Evolutionary conservation across 2,329 filamentous ascomycete species (phyloP).

Genomic region (Neodidymelliopsis sp.): DNA sequence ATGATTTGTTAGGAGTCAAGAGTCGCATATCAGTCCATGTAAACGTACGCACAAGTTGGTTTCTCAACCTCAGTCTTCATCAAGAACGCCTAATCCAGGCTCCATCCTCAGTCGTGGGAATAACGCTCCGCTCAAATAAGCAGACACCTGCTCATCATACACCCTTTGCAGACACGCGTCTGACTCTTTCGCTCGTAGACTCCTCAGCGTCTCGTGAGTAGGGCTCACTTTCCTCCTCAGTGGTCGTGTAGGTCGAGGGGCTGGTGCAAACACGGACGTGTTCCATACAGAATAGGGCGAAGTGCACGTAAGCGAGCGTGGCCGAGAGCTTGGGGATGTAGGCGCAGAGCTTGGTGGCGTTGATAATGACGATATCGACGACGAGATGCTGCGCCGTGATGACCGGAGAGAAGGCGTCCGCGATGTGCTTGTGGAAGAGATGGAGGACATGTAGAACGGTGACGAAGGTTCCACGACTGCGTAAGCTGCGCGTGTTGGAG

Average conservation of each 20-base stretch:
- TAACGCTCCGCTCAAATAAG: slow-evolving; percentile 40
- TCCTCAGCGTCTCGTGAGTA: slow-evolving; percentile 37
- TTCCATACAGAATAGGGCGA: slow-evolving; percentile 13
- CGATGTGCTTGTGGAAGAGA: slow-evolving; percentile 1
- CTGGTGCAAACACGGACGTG: slow-evolving; percentile 16
- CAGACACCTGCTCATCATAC: slow-evolving; percentile 40
- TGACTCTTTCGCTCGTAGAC: slow-evolving; percentile 43
- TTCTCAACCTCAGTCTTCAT: background rate
- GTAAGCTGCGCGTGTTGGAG: slow-evolving; percentile 28
- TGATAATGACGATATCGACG: slow-evolving; percentile 7
- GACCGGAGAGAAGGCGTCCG: slow-evolving; percentile 10
- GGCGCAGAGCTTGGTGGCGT: slow-evolving; percentile 11
- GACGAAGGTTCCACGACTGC: slow-evolving; percentile 31
- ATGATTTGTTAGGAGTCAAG: background rate
- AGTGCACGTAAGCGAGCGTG: slow-evolving; percentile 11
- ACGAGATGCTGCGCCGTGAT: slow-evolving; percentile 10
- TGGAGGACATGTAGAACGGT: slow-evolving; percentile 22
- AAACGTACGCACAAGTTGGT: background rate
- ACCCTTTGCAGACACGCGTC: slow-evolving; percentile 43
- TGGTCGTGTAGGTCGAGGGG: slow-evolving; percentile 17
- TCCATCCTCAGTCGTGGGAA: slow-evolving; percentile 12
- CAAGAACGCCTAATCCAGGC: background rate
- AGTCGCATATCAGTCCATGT: too few relatives aligned
- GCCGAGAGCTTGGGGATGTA: slow-evolving; percentile 8
- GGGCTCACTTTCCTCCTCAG: slow-evolving; percentile 22